These are phyloP conservation scores for Xylaria sp. DNA, from an alignment of 2,329 filamentous ascomycete genomes.

Conservation along the genomic window DNA sequence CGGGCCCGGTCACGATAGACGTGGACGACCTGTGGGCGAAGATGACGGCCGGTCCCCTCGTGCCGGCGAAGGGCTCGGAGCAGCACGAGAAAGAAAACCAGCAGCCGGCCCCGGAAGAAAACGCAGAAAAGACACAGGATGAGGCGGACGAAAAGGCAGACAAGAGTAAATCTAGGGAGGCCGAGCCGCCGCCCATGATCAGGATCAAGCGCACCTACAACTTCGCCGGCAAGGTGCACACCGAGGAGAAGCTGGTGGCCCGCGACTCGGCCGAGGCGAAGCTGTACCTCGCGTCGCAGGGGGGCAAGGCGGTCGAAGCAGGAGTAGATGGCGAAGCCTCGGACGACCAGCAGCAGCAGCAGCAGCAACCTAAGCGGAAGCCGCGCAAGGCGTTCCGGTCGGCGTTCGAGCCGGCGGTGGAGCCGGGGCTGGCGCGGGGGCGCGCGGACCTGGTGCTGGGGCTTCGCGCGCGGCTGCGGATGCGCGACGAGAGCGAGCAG, in stretches of 20 bases:
- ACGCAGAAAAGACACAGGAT: not conserved
- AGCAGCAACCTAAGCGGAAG: slow-evolving; percentile 41
- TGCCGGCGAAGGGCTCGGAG: slow-evolving; percentile 34
- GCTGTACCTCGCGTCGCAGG: slow-evolving; percentile 61
- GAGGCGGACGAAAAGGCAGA: slow-evolving; percentile 16
- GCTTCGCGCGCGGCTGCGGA: slow-evolving; percentile 50
- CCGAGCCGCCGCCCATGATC: slow-evolving; percentile 47
- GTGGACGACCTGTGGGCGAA: slow-evolving; percentile 72
- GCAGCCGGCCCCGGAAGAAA: slow-evolving; percentile 11
- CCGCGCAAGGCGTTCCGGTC: slow-evolving; percentile 63
- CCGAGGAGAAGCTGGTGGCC: slow-evolving; percentile 70
- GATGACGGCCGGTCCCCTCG: slow-evolving; percentile 57
- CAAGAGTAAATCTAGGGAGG: slow-evolving; percentile 20
- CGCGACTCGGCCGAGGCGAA: slow-evolving; percentile 67
- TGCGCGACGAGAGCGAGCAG: slow-evolving; percentile 50
- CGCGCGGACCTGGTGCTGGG: slow-evolving; percentile 63
- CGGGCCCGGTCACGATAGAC: slow-evolving; percentile 67
- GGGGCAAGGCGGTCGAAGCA: slow-evolving; percentile 34
- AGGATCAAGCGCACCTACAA: slow-evolving; percentile 73
- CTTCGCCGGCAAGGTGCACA: slow-evolving; percentile 73
- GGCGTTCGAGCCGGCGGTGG: slow-evolving; percentile 61
- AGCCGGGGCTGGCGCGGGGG: slow-evolving; percentile 43
- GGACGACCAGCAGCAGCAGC: slow-evolving; percentile 36
- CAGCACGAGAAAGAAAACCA: slow-evolving; percentile 22
- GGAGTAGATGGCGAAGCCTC: slow-evolving; percentile 24